phyloP scores from a whole-genome alignment of 352 stramenopile species.

The Pythium graminicola region DNA sequence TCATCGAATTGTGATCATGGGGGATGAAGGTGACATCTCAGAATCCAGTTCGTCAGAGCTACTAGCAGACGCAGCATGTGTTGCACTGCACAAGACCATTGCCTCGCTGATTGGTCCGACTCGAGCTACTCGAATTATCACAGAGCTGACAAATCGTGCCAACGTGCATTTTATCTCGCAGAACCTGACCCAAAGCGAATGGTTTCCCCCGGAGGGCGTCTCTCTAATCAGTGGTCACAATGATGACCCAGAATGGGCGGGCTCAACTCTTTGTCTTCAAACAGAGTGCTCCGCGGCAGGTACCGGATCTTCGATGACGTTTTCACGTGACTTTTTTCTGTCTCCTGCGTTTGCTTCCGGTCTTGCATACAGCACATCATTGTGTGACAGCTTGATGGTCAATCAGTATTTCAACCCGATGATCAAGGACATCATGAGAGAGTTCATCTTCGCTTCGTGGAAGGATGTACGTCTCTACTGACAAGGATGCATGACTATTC shows the following conservation, averaged over 20 bases:
- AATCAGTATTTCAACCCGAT: constrained; percentile 86
- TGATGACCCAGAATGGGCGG: constrained; percentile 16
- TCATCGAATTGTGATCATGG: constrained; percentile 69
- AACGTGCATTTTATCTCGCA: constrained; percentile 83
- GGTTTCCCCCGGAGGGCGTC: constrained; percentile 34
- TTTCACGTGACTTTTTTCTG: constrained; percentile 77
- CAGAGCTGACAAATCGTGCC: constrained; percentile 67
- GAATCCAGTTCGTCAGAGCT: constrained; percentile 60
- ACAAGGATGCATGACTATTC: no score
- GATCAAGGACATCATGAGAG: constrained; percentile 81
- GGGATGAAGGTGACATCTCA: constrained; percentile 44
- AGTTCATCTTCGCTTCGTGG: constrained; percentile 82
- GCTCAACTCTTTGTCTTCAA: constrained; percentile 3
- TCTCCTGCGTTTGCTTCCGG: constrained; percentile 77
- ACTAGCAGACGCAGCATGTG: constrained; percentile 64
- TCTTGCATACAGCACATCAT: constrained; percentile 75
- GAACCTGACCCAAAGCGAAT: constrained; percentile 58
- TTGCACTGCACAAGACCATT: constrained; percentile 83
- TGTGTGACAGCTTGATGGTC: constrained; percentile 83
- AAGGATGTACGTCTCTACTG: constrained; percentile 36
- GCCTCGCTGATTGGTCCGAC: constrained; percentile 50
- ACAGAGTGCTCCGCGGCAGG: constrained; percentile 4
- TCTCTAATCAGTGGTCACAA: constrained; percentile 1
- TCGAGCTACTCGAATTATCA: constrained; percentile 61
- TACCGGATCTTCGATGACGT: constrained; percentile 37